Evolutionary conservation across 2,329 filamentous ascomycete species (phyloP), one percentile per base, ranked within the genome.

Genomic region (Sporothrix phasma): DNA sequence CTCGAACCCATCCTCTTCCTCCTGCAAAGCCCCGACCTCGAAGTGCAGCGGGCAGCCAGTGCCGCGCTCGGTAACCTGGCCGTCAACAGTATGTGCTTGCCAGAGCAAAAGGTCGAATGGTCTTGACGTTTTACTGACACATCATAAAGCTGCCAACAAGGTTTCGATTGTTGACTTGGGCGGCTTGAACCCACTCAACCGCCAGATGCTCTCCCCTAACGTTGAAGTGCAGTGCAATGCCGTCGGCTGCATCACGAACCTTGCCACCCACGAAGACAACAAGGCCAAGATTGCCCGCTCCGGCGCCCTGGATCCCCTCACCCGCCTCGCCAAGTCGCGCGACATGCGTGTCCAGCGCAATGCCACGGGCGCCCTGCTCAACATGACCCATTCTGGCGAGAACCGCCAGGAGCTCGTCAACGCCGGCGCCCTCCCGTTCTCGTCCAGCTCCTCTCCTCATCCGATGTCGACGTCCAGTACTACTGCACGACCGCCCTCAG

Each of bases 311-410:
- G 90, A 89, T 7, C 94, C 94, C 8, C 79, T 99, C 70, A 99
- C 94, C 53, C 85, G 90, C 68, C 80, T 99, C 65, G 94, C 94
- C 67, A 97, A 96, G 77, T 97, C 94, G 24, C 93, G 95, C 76
- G 94, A 99, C 72, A 97, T 97, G 94, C 87, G 94, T 64, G 94
- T 99, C 56, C 94, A 99, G 78, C 85, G 94, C 69, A 99, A 99
- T 76, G 94, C 94, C 65, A 99, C 94, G 0, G 94, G 94, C 62
- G 94, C 94, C 53, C 79, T 99, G 65, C 83, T 99, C 69, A 99
- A 99, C 76, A 99, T 99, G 94, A 99, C 94, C 71, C 94, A 99
- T 79, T 97, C 92, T 68, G 94, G 97, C 74, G 94, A 99, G 76
- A 99, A 99, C 76, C 87, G 94, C 70, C 92, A 97, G 76, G 92